These are phyloP conservation scores for Debaryomyces tyrocola DNA, from an alignment of 805 yeast genomes.

Conservation along the genomic window DNA sequence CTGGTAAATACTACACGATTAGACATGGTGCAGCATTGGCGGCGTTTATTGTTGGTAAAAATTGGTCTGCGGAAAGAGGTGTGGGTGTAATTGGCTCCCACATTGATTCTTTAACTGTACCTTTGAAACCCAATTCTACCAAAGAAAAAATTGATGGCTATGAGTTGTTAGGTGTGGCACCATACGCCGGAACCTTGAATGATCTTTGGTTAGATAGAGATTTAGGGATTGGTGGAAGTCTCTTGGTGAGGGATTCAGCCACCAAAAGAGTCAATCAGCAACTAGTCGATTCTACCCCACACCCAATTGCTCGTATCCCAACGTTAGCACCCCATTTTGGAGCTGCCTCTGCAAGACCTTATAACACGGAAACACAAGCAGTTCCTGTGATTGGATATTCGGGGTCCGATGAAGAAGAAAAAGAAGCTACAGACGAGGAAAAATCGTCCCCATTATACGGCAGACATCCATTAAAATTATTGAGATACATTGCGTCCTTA, in stretches of 20 bases:
- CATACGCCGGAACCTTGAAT: slow-evolving; percentile 72
- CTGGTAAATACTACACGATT: slow-evolving; percentile 64
- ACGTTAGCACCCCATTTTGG: slow-evolving; percentile 90
- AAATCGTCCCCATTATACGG: slow-evolving; percentile 64
- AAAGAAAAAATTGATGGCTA: slow-evolving; percentile 68
- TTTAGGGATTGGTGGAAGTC: slow-evolving; percentile 79
- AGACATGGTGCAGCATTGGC: slow-evolving; percentile 68
- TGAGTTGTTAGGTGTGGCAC: slow-evolving; percentile 79
- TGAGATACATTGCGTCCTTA: slow-evolving; percentile 66
- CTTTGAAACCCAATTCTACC: slow-evolving; percentile 70
- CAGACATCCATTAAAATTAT: slow-evolving; percentile 63
- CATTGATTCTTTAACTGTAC: slow-evolving; percentile 67
- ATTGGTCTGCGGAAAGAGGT: slow-evolving; percentile 65
- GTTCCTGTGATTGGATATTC: slow-evolving; percentile 74
- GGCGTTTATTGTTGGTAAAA: slow-evolving; percentile 68
- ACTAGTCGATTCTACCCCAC: slow-evolving; percentile 59
- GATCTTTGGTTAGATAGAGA: slow-evolving; percentile 83
- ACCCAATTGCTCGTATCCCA: slow-evolving; percentile 78
- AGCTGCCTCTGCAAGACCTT: slow-evolving; percentile 62
- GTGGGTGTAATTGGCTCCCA: slow-evolving; percentile 75
- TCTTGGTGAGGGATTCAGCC: slow-evolving; percentile 46
- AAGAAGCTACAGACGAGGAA: slow-evolving; percentile 57
- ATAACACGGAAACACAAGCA: slow-evolving; percentile 73
- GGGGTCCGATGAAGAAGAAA: slow-evolving; percentile 23
- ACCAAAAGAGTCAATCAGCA: slow-evolving; percentile 37